phyloP scores from a whole-genome alignment of 2,329 filamentous ascomycete species.

The Shiraia bambusicola region DNA sequence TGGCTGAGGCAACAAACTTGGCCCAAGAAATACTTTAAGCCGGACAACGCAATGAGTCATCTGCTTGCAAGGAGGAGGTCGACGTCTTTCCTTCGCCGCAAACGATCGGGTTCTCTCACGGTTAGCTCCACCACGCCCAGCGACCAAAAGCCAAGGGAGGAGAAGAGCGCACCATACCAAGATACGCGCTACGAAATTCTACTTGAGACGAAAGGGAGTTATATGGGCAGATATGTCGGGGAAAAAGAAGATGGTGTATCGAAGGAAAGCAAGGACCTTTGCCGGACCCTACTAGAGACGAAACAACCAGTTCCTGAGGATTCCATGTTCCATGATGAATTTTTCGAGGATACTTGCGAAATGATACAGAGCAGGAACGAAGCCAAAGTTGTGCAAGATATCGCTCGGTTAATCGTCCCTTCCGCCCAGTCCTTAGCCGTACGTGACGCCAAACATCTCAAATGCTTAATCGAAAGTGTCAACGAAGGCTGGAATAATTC shows the following conservation, averaged over 20 bases:
- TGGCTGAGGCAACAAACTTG: slow-evolving; percentile 12
- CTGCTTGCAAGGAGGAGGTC: slow-evolving; percentile 17
- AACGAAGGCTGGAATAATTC: slow-evolving; percentile 49
- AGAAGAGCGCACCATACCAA: slow-evolving; percentile 26
- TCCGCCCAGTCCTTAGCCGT: too few species aligned
- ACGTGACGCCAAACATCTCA: slow-evolving; percentile 19
- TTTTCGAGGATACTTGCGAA: slow-evolving; percentile 15
- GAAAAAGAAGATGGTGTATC: slow-evolving; percentile 27
- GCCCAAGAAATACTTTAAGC: slow-evolving; percentile 18
- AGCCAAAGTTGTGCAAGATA: not conserved
- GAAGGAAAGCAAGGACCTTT: slow-evolving; percentile 5
- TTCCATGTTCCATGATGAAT: slow-evolving; percentile 14
- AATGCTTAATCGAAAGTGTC: slow-evolving; percentile 44
- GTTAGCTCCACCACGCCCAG: too few species aligned
- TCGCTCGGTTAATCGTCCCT: too few species aligned
- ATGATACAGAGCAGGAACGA: slow-evolving; percentile 20
- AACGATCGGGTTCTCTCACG: slow-evolving; percentile 7
- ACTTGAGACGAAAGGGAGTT: slow-evolving; percentile 45
- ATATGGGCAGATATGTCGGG: too few species aligned
- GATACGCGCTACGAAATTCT: slow-evolving; percentile 41
- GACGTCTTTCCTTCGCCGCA: slow-evolving; percentile 13
- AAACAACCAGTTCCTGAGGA: slow-evolving; percentile 2
- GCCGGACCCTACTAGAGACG: slow-evolving; percentile 5
- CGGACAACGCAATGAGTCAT: slow-evolving; percentile 9
- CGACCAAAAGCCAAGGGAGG: slow-evolving; percentile 18